phyloP scores from a whole-genome alignment of 495 filamentous ascomycete genomes.

The Hypomontagnella monticulosa region DNA sequence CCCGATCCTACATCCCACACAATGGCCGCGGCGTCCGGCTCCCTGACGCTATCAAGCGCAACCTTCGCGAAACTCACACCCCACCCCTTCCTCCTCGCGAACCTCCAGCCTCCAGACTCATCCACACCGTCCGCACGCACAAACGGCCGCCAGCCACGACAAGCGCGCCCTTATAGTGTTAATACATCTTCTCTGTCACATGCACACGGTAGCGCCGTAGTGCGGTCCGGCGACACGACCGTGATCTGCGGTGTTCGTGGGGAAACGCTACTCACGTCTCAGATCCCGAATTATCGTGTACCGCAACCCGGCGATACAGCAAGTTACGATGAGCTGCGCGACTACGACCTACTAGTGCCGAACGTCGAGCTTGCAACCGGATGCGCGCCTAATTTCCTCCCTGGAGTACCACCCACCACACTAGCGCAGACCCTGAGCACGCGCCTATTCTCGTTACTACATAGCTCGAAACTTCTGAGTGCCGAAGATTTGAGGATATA shows the following conservation, averaged over 20 bases:
- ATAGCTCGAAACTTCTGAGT: conserved; percentile 70
- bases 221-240: conserved; percentile 87
- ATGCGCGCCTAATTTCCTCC: conserved; percentile 83
- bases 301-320: conserved; percentile 17
- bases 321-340: conserved; percentile 53
- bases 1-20: not conserved
- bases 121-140: conserved; percentile 69
- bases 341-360: conserved; percentile 83
- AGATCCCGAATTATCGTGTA: conserved; percentile 72
- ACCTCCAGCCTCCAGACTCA: conserved; percentile 72
- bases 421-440: conserved; percentile 86
- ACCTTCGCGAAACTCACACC: conserved; percentile 93
- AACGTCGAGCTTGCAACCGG: conserved; percentile 92
- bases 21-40: conserved; percentile 41
- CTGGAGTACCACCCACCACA: conserved; percentile 79
- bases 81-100: conserved; percentile 86
- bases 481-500: conserved; percentile 73
- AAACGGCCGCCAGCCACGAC: conserved; percentile 75
- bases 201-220: conserved; percentile 86
- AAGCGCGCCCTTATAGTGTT: conserved; percentile 73
- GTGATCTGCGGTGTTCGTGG: conserved; percentile 90
- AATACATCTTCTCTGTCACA: conserved; percentile 86
- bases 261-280: conserved; percentile 78
- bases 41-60: conserved; percentile 76
- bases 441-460: conserved; percentile 77